Percentiles rank a stretch among this genome's conserved stretches.
phyloP scores from a whole-genome alignment of 306 rosid genomes.

The Vicia sativa region DNA sequence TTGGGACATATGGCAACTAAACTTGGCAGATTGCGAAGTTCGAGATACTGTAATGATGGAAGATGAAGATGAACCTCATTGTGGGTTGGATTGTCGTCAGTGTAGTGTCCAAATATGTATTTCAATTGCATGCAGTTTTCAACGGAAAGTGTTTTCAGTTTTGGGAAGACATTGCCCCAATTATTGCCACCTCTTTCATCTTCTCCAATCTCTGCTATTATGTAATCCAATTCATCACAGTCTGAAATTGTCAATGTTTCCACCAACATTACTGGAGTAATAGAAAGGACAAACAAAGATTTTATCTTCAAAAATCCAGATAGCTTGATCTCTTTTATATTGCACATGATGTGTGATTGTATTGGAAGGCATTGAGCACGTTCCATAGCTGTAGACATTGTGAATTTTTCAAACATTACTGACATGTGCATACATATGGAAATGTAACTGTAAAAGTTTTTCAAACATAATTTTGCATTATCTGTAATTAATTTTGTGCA shows the following conservation, averaged over 20 bases:
- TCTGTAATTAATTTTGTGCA: background rate
- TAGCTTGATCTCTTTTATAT: background rate
- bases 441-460: background rate
- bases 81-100: background rate
- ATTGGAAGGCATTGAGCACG: background rate
- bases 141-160: background rate
- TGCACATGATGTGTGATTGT: background rate
- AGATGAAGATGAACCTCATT: too few relatives aligned
- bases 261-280: background rate
- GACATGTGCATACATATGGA: background rate
- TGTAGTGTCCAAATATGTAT: conserved; percentile 15
- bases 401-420: background rate
- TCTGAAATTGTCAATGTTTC: background rate
- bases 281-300: background rate
- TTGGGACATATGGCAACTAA: background rate
- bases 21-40: background rate
- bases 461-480: too few relatives aligned
- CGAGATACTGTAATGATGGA: background rate
- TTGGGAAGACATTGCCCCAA: background rate
- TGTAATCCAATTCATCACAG: background rate
- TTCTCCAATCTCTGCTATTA: background rate
- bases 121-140: background rate
- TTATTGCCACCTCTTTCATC: background rate
- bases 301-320: background rate
- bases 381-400: background rate